Base-by-base conservation (phyloP, 1,284 basidiomycete genomes). In the Pseudomicrostroma phylloplanum region DNA sequence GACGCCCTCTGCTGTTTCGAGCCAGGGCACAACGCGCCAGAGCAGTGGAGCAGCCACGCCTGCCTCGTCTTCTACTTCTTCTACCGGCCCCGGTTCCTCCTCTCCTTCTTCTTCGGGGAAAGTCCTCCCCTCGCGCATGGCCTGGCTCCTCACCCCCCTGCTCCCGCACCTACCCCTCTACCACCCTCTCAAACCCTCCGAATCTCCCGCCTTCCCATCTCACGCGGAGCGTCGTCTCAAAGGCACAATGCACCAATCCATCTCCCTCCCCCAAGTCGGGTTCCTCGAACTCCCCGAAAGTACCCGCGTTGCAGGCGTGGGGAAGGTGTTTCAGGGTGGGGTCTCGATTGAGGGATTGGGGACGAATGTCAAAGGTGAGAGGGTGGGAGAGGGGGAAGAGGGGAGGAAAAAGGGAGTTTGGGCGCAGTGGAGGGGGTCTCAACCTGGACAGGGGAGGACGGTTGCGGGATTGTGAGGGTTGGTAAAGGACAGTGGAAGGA, bases 121-220 rank as follows among this genome's bases (percentile, higher is more conserved):
- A 46, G 6, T 62, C 58, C 3, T 36, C 9, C 30, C 30, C 30
- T 4, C 42, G 64, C n/a, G 61, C 65, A 15, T 61, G 8, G 67
- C 61, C 1, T 77, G 76, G 77, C 67, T 76, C 12, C 62, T 62
- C 25, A 77, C 77, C 0, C 72, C 65, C 13, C 49, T 77, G 0
- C 67, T 79, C 19, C 63, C 67, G 13, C 58, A 75, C 26, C 61
- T 67, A 0, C 76, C 76, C 8, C 68, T 79, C 9, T 57, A 76
- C n/a, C 77, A 79, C 39, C 77, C 77, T 1, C 64, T 64, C 9
- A 64, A 75, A 17, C 67, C 75, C 11, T 26, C 53, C 56, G 62
- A 69, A n/a, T 53, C 55, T 13, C 67, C 65, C 60, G 41, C 49
- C 25, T 60, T 60, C 4, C 51, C 64, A 12, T 2, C 23, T 0